Evolutionary conservation across 148 eudicot genomes (phyloP).

Genomic region (Dysphania ambrosioides): DNA sequence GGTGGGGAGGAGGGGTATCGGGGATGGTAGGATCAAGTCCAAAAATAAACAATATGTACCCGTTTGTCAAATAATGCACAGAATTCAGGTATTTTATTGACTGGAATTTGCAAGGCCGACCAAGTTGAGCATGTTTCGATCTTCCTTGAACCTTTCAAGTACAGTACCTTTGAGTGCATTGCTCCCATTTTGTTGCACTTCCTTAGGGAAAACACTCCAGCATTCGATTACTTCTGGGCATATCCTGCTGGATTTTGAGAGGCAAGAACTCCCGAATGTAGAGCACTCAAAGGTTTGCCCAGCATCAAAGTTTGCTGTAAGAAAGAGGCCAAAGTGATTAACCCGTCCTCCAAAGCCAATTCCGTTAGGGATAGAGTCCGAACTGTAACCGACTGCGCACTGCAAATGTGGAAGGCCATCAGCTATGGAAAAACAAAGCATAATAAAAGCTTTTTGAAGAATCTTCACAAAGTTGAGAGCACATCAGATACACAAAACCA

Average conservation of each 20-base stretch:
- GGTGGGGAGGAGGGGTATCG: not conserved
- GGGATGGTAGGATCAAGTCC: not conserved
- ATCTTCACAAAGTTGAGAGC: not conserved
- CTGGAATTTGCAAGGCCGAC: constrained; percentile 92
- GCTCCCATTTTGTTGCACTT: constrained; percentile 37
- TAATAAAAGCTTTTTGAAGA: not conserved
- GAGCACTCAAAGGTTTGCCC: constrained; percentile 79
- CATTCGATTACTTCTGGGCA: constrained; percentile 92
- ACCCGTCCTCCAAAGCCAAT: constrained; percentile 81
- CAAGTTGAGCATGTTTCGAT: constrained; percentile 85
- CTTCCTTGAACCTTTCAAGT: constrained; percentile 91
- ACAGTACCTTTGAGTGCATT: constrained; percentile 58
- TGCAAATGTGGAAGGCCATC: constrained; percentile 30
- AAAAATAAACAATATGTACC: not conserved
- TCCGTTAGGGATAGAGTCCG: constrained; percentile 87
- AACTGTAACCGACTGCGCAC: constrained; percentile 76
- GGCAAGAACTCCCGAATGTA: constrained; percentile 77
- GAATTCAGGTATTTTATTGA: constrained; percentile 22
- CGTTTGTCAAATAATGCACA: not conserved
- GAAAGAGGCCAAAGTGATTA: constrained; percentile 74
- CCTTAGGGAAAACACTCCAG: constrained; percentile 69
- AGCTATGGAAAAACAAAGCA: not conserved
- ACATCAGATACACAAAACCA: not conserved
- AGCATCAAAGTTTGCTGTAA: constrained; percentile 76
- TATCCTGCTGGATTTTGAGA: constrained; percentile 56